Conservation (phyloP, 306 rosid species). For the Castanea crenata region DNA sequence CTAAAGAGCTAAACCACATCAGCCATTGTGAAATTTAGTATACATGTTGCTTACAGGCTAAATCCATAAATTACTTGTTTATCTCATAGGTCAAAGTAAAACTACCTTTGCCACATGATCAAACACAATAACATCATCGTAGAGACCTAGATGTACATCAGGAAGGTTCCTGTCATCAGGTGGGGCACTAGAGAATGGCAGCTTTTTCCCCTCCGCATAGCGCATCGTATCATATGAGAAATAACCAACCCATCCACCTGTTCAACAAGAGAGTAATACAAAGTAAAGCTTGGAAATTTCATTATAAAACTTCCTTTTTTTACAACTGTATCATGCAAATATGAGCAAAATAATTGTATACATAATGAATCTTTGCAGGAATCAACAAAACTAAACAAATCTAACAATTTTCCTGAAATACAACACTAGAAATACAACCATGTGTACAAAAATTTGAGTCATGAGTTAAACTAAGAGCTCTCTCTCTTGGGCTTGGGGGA, state of each 20-base stretch:
- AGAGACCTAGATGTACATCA: conserved; percentile 92
- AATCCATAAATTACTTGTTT: conserved; percentile 3
- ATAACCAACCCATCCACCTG: conserved; percentile 99
- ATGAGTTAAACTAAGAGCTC: too few relatives aligned
- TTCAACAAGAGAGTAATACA: conserved; percentile 11
- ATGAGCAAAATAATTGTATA: too few relatives aligned
- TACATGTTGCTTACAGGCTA: not conserved
- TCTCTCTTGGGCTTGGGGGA: too few relatives aligned
- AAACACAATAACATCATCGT: conserved; percentile 84
- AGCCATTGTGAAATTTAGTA: too few relatives aligned
- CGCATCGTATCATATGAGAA: conserved; percentile 98
- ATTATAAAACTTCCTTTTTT: not conserved
- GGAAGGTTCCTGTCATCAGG: conserved; percentile 90
- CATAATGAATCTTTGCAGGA: not conserved
- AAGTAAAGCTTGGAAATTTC: conserved; percentile 14
- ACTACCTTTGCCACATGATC: conserved; percentile 93
- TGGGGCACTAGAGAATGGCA: conserved; percentile 85
- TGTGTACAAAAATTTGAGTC: too few relatives aligned
- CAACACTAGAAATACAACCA: too few relatives aligned
- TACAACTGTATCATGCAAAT: not conserved
- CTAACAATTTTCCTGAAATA: too few relatives aligned
- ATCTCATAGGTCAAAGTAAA: conserved; percentile 10
- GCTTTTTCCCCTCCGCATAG: conserved; percentile 84
- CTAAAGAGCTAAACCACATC: not conserved
- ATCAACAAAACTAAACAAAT: too few relatives aligned